Base-by-base conservation (phyloP, 192 early-diverging fungal genomes). In the Backusella liffmaniae region DNA sequence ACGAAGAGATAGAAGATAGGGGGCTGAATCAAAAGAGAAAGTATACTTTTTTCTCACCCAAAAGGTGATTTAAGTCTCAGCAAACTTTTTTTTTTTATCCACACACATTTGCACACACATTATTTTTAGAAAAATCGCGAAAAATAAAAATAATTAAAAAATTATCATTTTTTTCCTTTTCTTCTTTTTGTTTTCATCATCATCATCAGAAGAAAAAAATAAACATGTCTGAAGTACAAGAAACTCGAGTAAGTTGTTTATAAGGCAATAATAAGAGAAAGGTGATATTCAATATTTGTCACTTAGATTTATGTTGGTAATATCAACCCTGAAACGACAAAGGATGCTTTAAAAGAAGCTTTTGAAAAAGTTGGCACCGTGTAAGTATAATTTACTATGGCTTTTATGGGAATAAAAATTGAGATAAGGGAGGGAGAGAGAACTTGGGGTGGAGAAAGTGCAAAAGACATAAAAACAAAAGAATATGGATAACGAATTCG, bases 281-380 rank as follows among this genome's bases (percentile, higher is more conserved):
- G 5, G 53, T 23, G n/a, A 3, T 56, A 56, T 23, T 56, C 10
- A 56, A 6, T 21, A 23, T 23, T 56, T 62, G 10, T 13, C 9
- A 29, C n/a, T 62, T 62, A 62, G 56, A 62, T 62, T 62, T 62
- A 62, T 29, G 56, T 62, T 62, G 56, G 56, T 12, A 62, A 62
- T 62, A 62, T 62, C 56, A 62, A 9, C 26, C 56, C 56, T 62
- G 21, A 62, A 23, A 62, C 56, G 56, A 62, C 56, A 62, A 62
- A 62, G 26, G n/a, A 7, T 62, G 56, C 56, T 26, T 62, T 62
- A 13, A 62, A 29, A 62, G 56, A 62, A n/a, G 26, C 56, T 29
- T 62, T 62, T 62, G 56, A 62, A 26, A 62, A 62, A 29, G 56
- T 29, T 3, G 56, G 56, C 10, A 12, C 9, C 56, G 56, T 62